Base-by-base conservation (phyloP, 306 rosid genomes). In the Crotalaria pallida region DNA sequence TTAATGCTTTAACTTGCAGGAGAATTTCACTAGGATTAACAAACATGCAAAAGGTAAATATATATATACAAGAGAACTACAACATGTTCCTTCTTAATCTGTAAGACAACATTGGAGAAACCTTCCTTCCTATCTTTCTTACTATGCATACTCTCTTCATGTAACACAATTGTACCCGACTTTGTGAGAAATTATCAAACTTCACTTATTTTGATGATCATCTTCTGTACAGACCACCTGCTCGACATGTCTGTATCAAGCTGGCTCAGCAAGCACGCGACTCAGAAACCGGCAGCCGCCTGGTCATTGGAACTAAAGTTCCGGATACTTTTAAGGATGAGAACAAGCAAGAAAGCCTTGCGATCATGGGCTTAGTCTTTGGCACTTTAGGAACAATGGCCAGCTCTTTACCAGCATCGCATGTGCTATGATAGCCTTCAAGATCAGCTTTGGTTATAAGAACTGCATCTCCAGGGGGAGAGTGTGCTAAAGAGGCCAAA, bases 371-470 rank as follows among this genome's bases (percentile, higher is more conserved):
- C 51, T 65, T 84, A 6, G 81, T 75, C 86, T 64, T 93, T 31
- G 81, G 86, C 58, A 73, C 72, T 76, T 79, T 81, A 7, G 89
- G 78, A 72, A 84, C 83, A 62, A 88, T 36, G 34, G 87, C 80
- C 70, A 91, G 85, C 78, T 87, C 87, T 87, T 73, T 78, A 77
- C 80, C 73, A 47, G 85, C 71, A 65, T 74, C 74, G 6, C 72
- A 71, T 26, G 84, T 68, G 56, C 88, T 83, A 26, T 85, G 88
- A 74, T 94, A 94, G 24, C 97, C 97, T 81, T 94, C 98, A 49
- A 94, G 96, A 79, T 94, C 98, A 36, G 83, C 98, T 86, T 88
- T 85, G 65, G 97, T 94, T 60, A 94, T 88, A 50, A 90, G 76
- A 51, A 94, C 97, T 47, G 88, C 92, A 72, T 94, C 98, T 63